phyloP scores from a whole-genome alignment of 805 yeast genomes.

The Candida glaebosa region DNA sequence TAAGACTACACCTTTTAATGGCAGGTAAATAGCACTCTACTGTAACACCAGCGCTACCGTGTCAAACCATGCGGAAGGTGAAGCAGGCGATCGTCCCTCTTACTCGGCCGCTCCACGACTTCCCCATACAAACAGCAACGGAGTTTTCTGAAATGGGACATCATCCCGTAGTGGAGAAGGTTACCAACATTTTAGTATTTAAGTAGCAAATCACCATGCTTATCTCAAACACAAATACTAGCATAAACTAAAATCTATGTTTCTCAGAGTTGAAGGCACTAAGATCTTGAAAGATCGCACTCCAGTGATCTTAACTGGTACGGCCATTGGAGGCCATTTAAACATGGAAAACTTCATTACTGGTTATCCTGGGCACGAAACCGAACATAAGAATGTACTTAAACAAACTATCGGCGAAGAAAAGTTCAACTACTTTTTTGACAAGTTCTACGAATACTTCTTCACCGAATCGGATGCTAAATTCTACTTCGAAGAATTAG shows the following conservation, averaged over 20 bases:
- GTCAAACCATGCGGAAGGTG: neutral
- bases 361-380: slow-evolving; percentile 53
- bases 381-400: slow-evolving; percentile 45
- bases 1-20: no score
- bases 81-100: neutral
- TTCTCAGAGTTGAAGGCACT: slow-evolving; percentile 43
- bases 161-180: neutral
- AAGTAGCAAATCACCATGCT: neutral
- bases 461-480: slow-evolving; percentile 51
- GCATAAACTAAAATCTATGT: no score
- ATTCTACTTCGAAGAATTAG: slow-evolving; percentile 37
- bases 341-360: slow-evolving; percentile 58
- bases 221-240: neutral
- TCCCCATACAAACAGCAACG: slow-evolving; percentile 8
- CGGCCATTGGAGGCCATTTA: slow-evolving; percentile 49
- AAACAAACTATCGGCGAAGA: slow-evolving; percentile 41
- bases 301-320: slow-evolving; percentile 41
- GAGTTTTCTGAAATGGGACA: neutral
- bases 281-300: slow-evolving; percentile 43
- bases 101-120: slow-evolving; percentile 4
- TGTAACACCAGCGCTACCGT: neutral
- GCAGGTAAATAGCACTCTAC: no score
- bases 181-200: neutral
- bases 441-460: slow-evolving; percentile 50
- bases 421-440: slow-evolving; percentile 47